These are phyloP conservation scores for Rhynchospora pubera DNA, from an alignment of 176 grass and related monocot species.

Conservation along the genomic window DNA sequence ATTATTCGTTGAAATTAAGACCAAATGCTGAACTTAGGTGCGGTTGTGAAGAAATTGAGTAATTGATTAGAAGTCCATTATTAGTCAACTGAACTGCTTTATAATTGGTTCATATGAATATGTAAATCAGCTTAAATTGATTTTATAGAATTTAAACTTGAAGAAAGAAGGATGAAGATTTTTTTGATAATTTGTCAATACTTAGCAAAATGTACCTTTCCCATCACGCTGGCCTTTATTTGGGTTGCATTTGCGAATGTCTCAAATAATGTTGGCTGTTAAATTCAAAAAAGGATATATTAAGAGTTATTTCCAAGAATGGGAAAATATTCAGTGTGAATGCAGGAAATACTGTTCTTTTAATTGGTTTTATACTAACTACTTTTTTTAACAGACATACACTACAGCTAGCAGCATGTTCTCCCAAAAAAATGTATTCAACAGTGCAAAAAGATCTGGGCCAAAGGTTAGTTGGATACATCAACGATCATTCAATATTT, in stretches of 20 bases:
- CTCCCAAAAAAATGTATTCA: slow-evolving; percentile 56
- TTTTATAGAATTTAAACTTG: not conserved
- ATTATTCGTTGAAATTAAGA: too few relatives aligned
- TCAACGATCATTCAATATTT: not conserved
- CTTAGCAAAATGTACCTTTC: not conserved
- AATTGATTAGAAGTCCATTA: too few relatives aligned
- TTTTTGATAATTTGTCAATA: not conserved
- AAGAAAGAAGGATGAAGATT: not conserved
- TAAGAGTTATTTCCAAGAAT: too few relatives aligned
- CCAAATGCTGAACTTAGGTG: too few relatives aligned
- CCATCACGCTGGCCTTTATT: not conserved
- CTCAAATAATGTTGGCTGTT: too few relatives aligned
- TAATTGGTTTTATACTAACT: not conserved
- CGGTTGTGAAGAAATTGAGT: too few relatives aligned
- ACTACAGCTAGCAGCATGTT: slow-evolving; percentile 64
- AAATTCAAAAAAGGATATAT: too few relatives aligned
- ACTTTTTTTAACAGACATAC: slow-evolving; percentile 48
- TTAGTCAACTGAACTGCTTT: not conserved
- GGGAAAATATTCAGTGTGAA: not conserved
- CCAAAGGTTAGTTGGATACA: slow-evolving; percentile 57
- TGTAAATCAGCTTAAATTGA: not conserved
- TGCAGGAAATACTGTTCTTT: not conserved
- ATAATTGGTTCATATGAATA: not conserved
- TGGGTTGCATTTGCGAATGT: too few relatives aligned
- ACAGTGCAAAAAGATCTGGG: slow-evolving; percentile 49